These are phyloP conservation scores for Aspergillus mulundensis DNA, from an alignment of 495 filamentous ascomycete genomes.

Conservation along the genomic window DNA sequence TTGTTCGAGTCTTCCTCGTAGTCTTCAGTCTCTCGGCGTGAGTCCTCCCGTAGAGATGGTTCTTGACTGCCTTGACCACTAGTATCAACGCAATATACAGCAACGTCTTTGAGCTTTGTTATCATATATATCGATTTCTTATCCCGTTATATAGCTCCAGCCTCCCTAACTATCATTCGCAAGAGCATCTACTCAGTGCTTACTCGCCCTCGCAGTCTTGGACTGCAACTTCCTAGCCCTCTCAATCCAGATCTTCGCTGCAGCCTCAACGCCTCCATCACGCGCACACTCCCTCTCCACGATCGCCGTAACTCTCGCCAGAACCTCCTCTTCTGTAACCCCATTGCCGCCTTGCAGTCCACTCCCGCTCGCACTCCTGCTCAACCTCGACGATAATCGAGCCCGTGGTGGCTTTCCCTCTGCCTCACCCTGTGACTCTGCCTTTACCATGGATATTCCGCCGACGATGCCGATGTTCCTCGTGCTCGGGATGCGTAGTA, in stretches of 20 bases:
- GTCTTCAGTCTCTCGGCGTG: too few species aligned
- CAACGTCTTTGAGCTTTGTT: too few species aligned
- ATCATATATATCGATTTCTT: too few species aligned
- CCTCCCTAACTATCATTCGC: too few species aligned
- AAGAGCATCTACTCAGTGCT: too few species aligned
- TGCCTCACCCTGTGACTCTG: background rate
- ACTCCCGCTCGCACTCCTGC: background rate
- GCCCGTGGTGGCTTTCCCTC: background rate
- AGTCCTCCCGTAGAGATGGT: too few species aligned
- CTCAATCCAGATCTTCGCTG: constrained; percentile 44
- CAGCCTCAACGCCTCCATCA: constrained; percentile 33
- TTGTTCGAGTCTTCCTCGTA: background rate
- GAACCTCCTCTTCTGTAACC: background rate
- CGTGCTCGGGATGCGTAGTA: constrained; percentile 84
- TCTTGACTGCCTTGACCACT: too few species aligned
- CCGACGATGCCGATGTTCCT: constrained; percentile 80
- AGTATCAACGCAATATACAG: too few species aligned
- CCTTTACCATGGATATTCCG: constrained; percentile 17
- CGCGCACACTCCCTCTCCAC: constrained; percentile 38
- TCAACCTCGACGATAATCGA: background rate
- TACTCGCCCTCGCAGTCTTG: too few species aligned
- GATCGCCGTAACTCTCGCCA: constrained; percentile 25
- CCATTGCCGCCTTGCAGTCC: background rate
- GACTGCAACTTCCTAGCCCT: constrained; percentile 33
- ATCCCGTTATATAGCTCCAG: too few species aligned